Conservation (phyloP, 371 early-diverging fungal genomes). For the Lichtheimia corymbifera region DNA sequence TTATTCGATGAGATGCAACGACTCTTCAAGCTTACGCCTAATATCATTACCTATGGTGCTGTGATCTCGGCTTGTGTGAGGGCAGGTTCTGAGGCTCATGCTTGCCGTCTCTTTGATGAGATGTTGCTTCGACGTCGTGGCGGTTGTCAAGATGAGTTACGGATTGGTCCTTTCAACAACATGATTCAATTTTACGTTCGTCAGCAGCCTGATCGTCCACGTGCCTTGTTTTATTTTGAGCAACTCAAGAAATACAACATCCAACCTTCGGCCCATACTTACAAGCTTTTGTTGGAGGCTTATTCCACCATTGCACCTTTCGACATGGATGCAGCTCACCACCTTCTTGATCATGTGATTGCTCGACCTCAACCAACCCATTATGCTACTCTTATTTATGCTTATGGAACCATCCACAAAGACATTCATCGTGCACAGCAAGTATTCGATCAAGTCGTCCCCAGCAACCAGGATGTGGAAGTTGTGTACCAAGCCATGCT, state of each 20-base stretch:
- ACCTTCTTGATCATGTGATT: slow-evolving; percentile 52
- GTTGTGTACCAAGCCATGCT: slow-evolving; percentile 62
- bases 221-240: slow-evolving; percentile 53
- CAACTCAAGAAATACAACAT: slow-evolving; percentile 50
- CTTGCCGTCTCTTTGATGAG: slow-evolving; percentile 51
- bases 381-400: slow-evolving; percentile 61
- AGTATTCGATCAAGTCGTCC: slow-evolving; percentile 49
- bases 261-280: slow-evolving; percentile 60
- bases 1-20: slow-evolving; percentile 63
- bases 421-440: slow-evolving; percentile 52
- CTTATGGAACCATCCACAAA: slow-evolving; percentile 60
- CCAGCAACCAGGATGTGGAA: slow-evolving; percentile 34
- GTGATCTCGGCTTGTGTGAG: slow-evolving; percentile 65
- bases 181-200: slow-evolving; percentile 71
- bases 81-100: slow-evolving; percentile 57
- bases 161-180: slow-evolving; percentile 61
- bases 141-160: slow-evolving; percentile 43
- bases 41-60: slow-evolving; percentile 63
- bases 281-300: slow-evolving; percentile 62
- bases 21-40: slow-evolving; percentile 50
- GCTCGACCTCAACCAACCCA: slow-evolving; percentile 58
- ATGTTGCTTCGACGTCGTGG: slow-evolving; percentile 48
- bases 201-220: slow-evolving; percentile 57
- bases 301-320: slow-evolving; percentile 63
- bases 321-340: slow-evolving; percentile 58